These are phyloP conservation scores for Claviceps purpurea DNA, from an alignment of 2,329 filamentous ascomycete genomes.

Conservation along the genomic window DNA sequence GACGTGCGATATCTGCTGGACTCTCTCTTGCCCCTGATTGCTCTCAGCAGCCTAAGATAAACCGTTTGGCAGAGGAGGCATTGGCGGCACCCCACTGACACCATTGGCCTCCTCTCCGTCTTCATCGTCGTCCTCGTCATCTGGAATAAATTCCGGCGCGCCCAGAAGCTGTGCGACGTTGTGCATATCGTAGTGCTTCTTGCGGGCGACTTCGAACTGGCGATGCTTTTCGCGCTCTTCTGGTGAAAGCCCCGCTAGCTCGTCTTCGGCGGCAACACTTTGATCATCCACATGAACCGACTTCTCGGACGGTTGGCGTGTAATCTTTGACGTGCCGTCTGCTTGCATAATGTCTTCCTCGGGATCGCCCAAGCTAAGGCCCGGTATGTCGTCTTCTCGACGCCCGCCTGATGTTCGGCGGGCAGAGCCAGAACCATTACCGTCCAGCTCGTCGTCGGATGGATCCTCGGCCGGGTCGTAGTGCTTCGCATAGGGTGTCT, in stretches of 20 bases:
- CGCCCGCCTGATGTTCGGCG: constrained; percentile 24
- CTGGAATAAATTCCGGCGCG: constrained; percentile 53
- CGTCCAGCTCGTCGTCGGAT: constrained; percentile 51
- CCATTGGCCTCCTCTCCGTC: constrained; percentile 21
- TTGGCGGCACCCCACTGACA: constrained; percentile 20
- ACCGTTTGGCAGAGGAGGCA: constrained; percentile 33
- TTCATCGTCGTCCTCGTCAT: constrained; percentile 48
- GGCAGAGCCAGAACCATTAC: constrained; percentile 15
- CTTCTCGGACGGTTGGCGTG: constrained; percentile 38
- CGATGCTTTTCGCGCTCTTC: constrained; percentile 86
- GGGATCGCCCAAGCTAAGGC: constrained; percentile 81
- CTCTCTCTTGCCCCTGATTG: background rate
- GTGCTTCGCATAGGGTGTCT: constrained; percentile 88
- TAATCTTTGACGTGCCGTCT: constrained; percentile 18
- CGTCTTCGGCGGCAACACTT: constrained; percentile 43
- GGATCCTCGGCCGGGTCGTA: constrained; percentile 86
- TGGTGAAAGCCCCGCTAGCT: constrained; percentile 38
- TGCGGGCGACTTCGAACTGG: constrained; percentile 80
- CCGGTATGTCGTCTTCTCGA: constrained; percentile 68
- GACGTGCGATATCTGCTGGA: background rate
- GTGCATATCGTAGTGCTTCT: constrained; percentile 98
- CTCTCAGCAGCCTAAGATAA: constrained; percentile 12
- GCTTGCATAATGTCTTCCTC: constrained; percentile 54
- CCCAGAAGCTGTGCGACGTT: constrained; percentile 81
- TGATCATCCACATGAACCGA: constrained; percentile 68